These are phyloP conservation scores for Alternaria atra DNA, from an alignment of 2,329 filamentous ascomycete genomes.

Conservation along the genomic window DNA sequence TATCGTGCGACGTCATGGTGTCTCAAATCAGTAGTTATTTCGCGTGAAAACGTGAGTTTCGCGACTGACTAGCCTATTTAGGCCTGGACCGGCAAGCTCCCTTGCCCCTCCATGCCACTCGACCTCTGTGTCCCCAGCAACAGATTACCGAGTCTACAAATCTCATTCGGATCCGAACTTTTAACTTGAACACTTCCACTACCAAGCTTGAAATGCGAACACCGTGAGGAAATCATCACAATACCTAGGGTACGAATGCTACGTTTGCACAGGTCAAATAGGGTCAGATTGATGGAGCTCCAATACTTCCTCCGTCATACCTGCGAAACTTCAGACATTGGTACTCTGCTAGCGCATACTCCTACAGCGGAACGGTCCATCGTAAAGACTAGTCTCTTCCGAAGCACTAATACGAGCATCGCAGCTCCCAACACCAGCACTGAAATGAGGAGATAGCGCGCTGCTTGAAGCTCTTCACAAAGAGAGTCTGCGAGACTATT, in stretches of 20 bases:
- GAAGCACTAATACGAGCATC: slow-evolving; percentile 8
- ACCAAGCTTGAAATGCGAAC: too few species aligned
- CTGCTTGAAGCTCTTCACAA: slow-evolving; percentile 13
- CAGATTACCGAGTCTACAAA: neutral
- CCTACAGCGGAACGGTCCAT: neutral
- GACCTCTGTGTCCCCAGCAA: neutral
- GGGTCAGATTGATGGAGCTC: too few species aligned
- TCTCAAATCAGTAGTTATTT: neutral
- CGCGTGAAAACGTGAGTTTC: slow-evolving; percentile 10
- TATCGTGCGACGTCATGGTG: slow-evolving; percentile 8
- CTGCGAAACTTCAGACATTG: neutral
- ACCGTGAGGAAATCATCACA: too few species aligned
- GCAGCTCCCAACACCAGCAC: slow-evolving; percentile 10
- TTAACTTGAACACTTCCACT: too few species aligned
- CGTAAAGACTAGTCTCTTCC: neutral
- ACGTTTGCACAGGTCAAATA: too few species aligned
- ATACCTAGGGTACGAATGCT: too few species aligned
- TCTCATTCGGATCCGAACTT: too few species aligned
- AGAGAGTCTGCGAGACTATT: slow-evolving; percentile 1
- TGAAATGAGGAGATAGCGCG: slow-evolving; percentile 17
- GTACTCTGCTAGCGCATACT: neutral
- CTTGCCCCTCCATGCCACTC: neutral
- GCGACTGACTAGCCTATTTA: slow-evolving; percentile 1
- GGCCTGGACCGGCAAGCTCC: neutral
- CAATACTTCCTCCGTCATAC: neutral